phyloP scores from a whole-genome alignment of 176 grass and related monocot species.

The Musa itinerans region DNA sequence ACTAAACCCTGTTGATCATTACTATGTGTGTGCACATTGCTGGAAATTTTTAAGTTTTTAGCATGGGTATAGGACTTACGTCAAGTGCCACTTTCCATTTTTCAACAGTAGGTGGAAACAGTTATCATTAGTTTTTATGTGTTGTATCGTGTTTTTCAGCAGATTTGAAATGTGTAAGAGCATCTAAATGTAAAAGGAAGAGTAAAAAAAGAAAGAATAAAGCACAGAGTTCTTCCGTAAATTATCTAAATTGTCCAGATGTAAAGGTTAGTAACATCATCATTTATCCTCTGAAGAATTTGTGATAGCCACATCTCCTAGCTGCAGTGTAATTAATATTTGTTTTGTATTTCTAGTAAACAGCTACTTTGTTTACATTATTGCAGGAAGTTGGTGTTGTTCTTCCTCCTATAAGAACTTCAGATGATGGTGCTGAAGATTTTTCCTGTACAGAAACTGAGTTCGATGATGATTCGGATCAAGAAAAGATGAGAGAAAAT shows the following conservation, averaged over 20 bases:
- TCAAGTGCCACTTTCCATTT: not conserved
- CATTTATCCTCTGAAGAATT: not conserved
- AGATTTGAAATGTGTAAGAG: not conserved
- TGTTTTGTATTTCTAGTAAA: not conserved
- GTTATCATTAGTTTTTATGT: not conserved
- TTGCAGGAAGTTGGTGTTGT: not conserved
- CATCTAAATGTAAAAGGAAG: slow-evolving; percentile 11
- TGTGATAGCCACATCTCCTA: not conserved
- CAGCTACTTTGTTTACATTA: not conserved
- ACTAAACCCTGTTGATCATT: not conserved
- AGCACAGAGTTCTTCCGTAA: not conserved
- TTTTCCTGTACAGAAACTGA: not conserved
- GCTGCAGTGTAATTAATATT: not conserved
- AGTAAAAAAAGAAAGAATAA: slow-evolving; percentile 8
- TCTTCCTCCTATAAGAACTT: not conserved
- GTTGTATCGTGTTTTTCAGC: not conserved
- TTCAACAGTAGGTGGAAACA: not conserved
- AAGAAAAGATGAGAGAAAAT: slow-evolving; percentile 16
- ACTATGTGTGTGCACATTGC: not conserved
- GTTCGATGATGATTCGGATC: not conserved
- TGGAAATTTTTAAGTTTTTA: not conserved
- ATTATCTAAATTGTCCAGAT: not conserved
- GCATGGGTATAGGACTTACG: not conserved
- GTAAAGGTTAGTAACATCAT: not conserved
- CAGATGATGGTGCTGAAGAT: not conserved